Conservation (phyloP, 129 eudicot species). For the Chrysanthemum seticuspe region DNA sequence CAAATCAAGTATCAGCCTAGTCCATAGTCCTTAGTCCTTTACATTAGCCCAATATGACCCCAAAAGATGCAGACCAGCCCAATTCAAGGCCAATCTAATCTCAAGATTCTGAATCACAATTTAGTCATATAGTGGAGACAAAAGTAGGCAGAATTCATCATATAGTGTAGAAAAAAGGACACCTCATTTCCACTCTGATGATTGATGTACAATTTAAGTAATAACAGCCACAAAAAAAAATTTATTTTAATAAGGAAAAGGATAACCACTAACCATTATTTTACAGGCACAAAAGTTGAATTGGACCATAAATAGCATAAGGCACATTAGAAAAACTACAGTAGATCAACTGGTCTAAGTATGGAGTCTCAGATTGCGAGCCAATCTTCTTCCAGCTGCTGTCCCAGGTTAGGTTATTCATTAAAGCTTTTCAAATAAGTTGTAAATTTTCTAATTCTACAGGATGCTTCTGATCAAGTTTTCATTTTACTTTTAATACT, state of each 20-base stretch:
- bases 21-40: background rate
- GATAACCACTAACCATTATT: background rate
- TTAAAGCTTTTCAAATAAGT: background rate
- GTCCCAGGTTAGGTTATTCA: conserved; percentile 2
- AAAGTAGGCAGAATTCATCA: background rate
- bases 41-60: background rate
- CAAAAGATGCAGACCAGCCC: conserved; percentile 2
- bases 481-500: background rate
- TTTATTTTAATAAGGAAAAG: conserved; percentile 4
- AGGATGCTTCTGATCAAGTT: background rate
- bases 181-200: background rate
- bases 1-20: background rate
- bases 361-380: conserved; percentile 32
- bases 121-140: background rate
- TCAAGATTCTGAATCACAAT: background rate
- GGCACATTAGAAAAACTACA: conserved; percentile 15
- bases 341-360: background rate
- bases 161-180: conserved; percentile 1
- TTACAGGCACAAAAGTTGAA: background rate
- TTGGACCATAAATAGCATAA: conserved; percentile 17
- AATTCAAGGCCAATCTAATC: background rate
- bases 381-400: conserved; percentile 31
- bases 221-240: conserved; percentile 10
- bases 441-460: background rate
- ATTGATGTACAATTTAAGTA: conserved; percentile 12